Evolutionary conservation across 441 rosid genomes (phyloP), one percentile per base, ranked within the genome.

Genomic region (Mallotus repandus): DNA sequence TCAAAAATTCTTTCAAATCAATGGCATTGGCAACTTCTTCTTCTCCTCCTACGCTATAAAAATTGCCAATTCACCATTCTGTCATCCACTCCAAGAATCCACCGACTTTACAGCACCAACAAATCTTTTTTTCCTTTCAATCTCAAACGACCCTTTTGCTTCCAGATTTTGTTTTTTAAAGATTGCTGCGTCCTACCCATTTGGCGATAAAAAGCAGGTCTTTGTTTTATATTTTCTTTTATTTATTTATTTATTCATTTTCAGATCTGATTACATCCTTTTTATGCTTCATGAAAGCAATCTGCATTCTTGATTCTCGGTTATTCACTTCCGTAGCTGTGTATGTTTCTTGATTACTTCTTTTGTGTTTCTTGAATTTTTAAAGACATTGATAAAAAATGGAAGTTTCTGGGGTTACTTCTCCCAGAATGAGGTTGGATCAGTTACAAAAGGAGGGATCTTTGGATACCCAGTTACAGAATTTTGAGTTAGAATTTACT

Each of bases 401-500:
- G 82, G 89, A 81, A 55, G 65, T 74, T 62, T 75, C 85, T 66
- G 67, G 77, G 21, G 75, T 68, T 50, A 21, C 55, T 75, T 78
- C 87, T 58, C 83, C 83, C 18, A 68, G 84, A 53, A 53, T 65
- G 71, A 76, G 80, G 25, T 71, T 72, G 71, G 78, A 80, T 83
- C 81, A 60, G 50, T 61, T 66, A 32, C 73, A 76, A 60, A 70
- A 71, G 45, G 81, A 77, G 73, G 89, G 81, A 75, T 76, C 80
- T 55, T 76, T 73, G 63, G 83, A 74, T 11, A 69, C 86, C 80
- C 75, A 78, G 41, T 68, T 74, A 60, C 78, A 66, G 50, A 76
- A 63, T 72, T 73, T 83, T 57, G 90, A 84, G 77, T 48, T 81
- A 22, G 89, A 84, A 69, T 61, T 81, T 56, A 69, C 81, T 66